phyloP scores from a whole-genome alignment of 495 filamentous ascomycete species.

The Polyplosphaeria fusca region DNA sequence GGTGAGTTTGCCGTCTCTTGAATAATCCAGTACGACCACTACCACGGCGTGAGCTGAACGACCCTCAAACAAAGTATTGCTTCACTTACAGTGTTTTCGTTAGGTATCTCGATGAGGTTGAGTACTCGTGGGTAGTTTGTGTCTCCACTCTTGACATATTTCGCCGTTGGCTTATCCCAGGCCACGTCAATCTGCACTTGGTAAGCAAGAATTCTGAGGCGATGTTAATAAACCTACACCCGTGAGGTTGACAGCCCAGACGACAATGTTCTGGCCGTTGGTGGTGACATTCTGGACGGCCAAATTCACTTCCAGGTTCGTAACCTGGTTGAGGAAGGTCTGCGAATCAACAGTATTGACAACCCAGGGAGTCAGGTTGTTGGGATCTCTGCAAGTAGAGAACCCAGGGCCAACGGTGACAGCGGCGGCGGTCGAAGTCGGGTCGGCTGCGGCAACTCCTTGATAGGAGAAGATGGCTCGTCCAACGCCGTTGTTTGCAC shows the following conservation, averaged over 20 bases:
- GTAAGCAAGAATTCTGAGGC: neutral
- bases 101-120: conserved; percentile 41
- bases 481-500: conserved; percentile 24
- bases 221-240: conserved; percentile 10
- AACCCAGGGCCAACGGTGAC: too few relatives aligned
- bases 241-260: conserved; percentile 42
- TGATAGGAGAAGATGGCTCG: conserved; percentile 28
- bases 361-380: conserved; percentile 33
- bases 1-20: conserved; percentile 33
- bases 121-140: conserved; percentile 33
- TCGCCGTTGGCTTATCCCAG: conserved; percentile 41
- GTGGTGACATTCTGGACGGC: conserved; percentile 27
- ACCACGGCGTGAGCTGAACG: neutral
- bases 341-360: conserved; percentile 31
- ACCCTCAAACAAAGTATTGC: too few relatives aligned
- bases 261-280: conserved; percentile 39
- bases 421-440: conserved; percentile 10
- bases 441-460: conserved; percentile 3
- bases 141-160: conserved; percentile 38
- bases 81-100: conserved; percentile 29
- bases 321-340: conserved; percentile 29
- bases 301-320: conserved; percentile 35
- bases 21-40: conserved; percentile 45
- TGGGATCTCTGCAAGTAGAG: conserved; percentile 24
- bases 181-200: conserved; percentile 29